Base-by-base conservation (phyloP, 78 protist species). In the Cavenderia fasciculata region DNA sequence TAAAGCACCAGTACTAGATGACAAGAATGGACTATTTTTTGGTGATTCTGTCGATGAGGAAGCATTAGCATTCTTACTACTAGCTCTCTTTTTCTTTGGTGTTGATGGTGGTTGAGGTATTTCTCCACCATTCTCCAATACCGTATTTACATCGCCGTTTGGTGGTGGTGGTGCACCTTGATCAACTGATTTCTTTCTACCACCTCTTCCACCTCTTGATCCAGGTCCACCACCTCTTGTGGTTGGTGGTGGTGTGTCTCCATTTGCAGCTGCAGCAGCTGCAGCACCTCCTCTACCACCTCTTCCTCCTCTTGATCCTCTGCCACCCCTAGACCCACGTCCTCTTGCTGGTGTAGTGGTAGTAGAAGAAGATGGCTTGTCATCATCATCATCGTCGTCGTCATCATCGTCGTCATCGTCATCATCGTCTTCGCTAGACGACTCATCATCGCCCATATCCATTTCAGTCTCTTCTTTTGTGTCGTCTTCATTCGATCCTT, bases 381-480 rank as follows among this genome's bases (percentile, higher is more conserved):
- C 54, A 34, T 33, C 72, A 36, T 63, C 72, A 47, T 57, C 89
- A 40, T 68, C 74, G 25, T 65, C 78, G 11, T 79, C 77, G 12
- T 65, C 78, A 5, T 79, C 86, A 0, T 76, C 89, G 4, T 70
- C 74, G 0, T 79, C 89, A 21, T 52, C 59, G 2, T 79, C 89
- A 14, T 62, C 72, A 19, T 79, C 89, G 5, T 68, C 72, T 2
- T 79, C 89, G 7, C 57, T 62, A 4, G 65, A 75, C 6, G 52
- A 68, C 10, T 79, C 89, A n/a, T 79, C 89, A 5, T 79, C 89
- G 21, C 51, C 89, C 31, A 79, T 79, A 79, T 79, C 65, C 89
- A 79, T 79, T 62, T 79, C 89, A n/a, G 49, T 43, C 3, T 72
- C 79, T 27, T 72, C 79, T 52, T 72, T 65, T 12, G 49, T 65